phyloP scores from a whole-genome alignment of 345 rosid species.

The Cardamine resedifolia region DNA sequence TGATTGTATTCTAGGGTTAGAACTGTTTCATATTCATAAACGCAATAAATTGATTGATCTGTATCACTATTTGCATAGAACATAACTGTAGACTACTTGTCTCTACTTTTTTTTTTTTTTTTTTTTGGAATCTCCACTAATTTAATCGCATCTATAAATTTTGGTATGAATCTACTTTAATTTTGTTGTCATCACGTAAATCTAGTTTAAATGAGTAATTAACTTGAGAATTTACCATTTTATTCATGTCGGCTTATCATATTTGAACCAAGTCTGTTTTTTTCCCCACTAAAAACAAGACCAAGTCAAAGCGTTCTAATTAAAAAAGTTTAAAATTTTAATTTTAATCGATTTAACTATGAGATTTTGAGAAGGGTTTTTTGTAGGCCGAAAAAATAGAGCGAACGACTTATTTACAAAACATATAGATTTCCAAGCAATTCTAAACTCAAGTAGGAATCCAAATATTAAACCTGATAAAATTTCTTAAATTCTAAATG shows the following conservation, averaged over 20 bases:
- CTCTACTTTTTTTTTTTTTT: background rate
- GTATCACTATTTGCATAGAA: background rate
- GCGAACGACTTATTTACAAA: background rate
- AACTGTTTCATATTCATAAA: background rate
- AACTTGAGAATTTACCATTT: background rate
- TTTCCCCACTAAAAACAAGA: background rate
- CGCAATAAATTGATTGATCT: background rate
- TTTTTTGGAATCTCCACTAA: background rate
- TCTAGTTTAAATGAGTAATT: background rate
- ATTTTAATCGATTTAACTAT: background rate
- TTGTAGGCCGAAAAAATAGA: background rate
- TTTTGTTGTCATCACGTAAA: background rate
- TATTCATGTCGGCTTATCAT: background rate
- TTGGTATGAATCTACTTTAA: background rate
- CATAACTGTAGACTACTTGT: background rate
- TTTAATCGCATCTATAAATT: background rate
- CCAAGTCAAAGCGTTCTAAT: background rate
- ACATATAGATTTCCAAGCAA: background rate
- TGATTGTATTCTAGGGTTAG: background rate
- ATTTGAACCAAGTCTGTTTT: background rate
- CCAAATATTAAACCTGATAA: background rate
- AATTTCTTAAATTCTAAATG: background rate
- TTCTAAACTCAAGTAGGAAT: background rate
- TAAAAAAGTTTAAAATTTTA: too few species aligned
- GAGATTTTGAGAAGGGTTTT: background rate